phyloP scores from a whole-genome alignment of 2,329 filamentous ascomycete genomes.

The Tolypocladium capitatum region DNA sequence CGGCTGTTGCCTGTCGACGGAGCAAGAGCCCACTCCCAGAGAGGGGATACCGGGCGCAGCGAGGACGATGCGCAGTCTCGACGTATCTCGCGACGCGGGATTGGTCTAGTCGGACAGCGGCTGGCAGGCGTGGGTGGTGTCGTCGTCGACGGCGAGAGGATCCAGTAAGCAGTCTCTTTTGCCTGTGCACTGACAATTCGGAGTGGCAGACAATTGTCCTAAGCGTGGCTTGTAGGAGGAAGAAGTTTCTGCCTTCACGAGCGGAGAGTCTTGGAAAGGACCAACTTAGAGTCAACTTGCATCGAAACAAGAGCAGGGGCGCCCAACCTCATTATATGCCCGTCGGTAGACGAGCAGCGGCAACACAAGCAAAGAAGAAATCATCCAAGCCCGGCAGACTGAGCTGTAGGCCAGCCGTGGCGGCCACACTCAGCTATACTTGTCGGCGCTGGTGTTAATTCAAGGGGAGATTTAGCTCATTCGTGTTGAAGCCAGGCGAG shows the following conservation, averaged over 20 bases:
- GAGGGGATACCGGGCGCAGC: neutral
- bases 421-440: constrained; percentile 6
- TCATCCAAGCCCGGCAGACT: no score
- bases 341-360: neutral
- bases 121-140: neutral
- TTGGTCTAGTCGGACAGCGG: neutral
- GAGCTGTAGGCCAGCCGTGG: no score
- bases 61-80: neutral
- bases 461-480: constrained; percentile 1
- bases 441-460: constrained; percentile 1
- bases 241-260: neutral
- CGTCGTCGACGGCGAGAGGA: neutral
- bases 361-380: neutral
- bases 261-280: neutral
- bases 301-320: constrained; percentile 7
- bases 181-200: neutral
- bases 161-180: neutral
- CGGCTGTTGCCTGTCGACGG: constrained; percentile 4
- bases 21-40: neutral
- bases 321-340: constrained; percentile 8
- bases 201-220: neutral
- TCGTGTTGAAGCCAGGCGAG: constrained; percentile 1
- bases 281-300: neutral
- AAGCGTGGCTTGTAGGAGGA: neutral
- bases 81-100: neutral